Conservation (phyloP, 2,329 filamentous ascomycete genomes). For the Verticillium albo-atrum region DNA sequence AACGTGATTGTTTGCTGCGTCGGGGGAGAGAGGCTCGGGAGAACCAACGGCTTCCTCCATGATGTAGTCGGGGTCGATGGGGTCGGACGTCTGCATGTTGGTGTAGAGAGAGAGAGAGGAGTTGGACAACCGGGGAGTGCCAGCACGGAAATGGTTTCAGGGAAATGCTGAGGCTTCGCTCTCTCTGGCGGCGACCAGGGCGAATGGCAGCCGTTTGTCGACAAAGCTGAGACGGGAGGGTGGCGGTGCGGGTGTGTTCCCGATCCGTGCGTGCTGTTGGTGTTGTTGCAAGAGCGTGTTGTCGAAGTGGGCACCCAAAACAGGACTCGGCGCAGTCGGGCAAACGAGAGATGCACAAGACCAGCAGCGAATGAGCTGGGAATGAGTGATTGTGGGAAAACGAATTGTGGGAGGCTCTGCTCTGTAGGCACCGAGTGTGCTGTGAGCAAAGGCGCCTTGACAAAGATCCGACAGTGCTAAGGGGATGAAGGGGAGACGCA, state of each 20-base stretch:
- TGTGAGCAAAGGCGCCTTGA: not conserved
- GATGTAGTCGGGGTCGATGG: not conserved
- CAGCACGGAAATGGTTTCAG: not conserved
- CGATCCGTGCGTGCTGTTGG: not conserved
- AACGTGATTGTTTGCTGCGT: conserved; percentile 28
- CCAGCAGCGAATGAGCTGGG: not conserved
- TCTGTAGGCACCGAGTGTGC: not conserved
- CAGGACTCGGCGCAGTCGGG: not conserved
- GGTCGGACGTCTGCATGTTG: not conserved
- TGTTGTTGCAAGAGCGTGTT: not conserved
- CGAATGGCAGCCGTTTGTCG: not conserved
- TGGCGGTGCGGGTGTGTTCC: not conserved
- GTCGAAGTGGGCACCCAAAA: not conserved
- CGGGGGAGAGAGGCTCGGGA: conserved; percentile 17
- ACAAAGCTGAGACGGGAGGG: not conserved
- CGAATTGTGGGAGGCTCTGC: not conserved
- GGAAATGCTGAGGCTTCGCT: not conserved
- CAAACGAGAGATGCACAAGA: not conserved
- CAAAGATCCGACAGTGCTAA: not conserved
- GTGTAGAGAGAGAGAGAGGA: not conserved
- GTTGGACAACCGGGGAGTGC: not conserved
- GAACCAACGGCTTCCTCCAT: conserved; percentile 28
- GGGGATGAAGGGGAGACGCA: not conserved
- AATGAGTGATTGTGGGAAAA: not conserved
- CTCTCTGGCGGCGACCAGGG: not conserved